These are phyloP conservation scores for Torulaspora globosa DNA, from an alignment of 1,139 yeast genomes.

Conservation along the genomic window DNA sequence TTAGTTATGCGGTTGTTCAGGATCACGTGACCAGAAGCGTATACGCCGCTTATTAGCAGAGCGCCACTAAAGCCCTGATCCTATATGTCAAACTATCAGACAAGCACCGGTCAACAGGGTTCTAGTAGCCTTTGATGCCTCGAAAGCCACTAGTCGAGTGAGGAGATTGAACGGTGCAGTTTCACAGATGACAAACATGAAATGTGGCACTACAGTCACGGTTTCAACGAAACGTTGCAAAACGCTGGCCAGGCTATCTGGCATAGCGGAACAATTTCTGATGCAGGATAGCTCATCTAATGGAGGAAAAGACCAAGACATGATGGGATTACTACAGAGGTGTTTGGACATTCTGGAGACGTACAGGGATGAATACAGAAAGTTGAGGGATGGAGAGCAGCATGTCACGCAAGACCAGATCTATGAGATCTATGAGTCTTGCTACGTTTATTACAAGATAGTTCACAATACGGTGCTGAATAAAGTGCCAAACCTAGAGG, in stretches of 20 bases:
- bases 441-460: slow-evolving; percentile 37
- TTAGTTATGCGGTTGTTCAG: no score
- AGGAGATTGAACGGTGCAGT: not conserved
- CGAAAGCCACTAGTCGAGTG: not conserved
- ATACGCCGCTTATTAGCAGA: not conserved
- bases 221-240: slow-evolving; percentile 16
- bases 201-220: slow-evolving; percentile 2
- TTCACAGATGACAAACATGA: slow-evolving; percentile 9
- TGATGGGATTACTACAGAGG: slow-evolving; percentile 29
- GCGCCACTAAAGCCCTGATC: not conserved
- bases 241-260: slow-evolving; percentile 26
- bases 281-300: slow-evolving; percentile 19
- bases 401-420: slow-evolving; percentile 11
- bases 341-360: slow-evolving; percentile 34
- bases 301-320: slow-evolving; percentile 14
- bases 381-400: slow-evolving; percentile 17
- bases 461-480: slow-evolving; percentile 31
- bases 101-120: not conserved
- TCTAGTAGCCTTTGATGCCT: not conserved
- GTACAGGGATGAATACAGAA: slow-evolving; percentile 32
- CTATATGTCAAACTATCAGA: not conserved
- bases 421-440: slow-evolving; percentile 31
- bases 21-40: not conserved
- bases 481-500: slow-evolving; percentile 27
- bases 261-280: slow-evolving; percentile 31